phyloP scores from a whole-genome alignment of 2,329 filamentous ascomycete genomes.

The Massarina eburnea region DNA sequence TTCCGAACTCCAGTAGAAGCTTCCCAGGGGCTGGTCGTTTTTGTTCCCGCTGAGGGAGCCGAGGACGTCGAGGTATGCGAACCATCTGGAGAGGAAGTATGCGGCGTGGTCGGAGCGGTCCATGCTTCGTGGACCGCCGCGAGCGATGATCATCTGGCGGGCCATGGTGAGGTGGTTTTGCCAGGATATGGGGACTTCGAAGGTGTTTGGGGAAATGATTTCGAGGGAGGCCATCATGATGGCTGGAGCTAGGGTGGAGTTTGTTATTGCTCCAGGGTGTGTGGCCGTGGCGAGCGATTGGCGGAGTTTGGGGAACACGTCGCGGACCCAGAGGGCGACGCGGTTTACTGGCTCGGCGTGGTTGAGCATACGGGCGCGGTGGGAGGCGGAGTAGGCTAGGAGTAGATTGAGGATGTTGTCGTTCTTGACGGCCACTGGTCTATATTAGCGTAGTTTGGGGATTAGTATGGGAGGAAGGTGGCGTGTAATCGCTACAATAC shows the following conservation, averaged over 20 bases:
- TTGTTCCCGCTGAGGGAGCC: constrained; percentile 67
- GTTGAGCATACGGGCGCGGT: constrained; percentile 72
- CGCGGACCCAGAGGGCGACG: constrained; percentile 77
- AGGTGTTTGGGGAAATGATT: constrained; percentile 79
- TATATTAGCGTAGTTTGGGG: constrained; percentile 24
- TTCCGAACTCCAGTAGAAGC: constrained; percentile 44
- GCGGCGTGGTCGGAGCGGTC: constrained; percentile 56
- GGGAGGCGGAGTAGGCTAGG: constrained; percentile 81
- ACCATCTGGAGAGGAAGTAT: constrained; percentile 79
- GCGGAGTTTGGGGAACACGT: constrained; percentile 74
- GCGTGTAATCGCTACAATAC: not conserved
- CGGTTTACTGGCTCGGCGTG: constrained; percentile 74
- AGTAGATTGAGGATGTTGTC: constrained; percentile 74
- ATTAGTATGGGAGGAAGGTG: too few relatives aligned
- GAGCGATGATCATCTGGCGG: constrained; percentile 70
- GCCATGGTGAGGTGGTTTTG: constrained; percentile 76
- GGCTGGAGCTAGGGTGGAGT: constrained; percentile 74
- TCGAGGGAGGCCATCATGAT: constrained; percentile 85
- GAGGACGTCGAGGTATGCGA: constrained; percentile 79
- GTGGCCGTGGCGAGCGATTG: constrained; percentile 60
- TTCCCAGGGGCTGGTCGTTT: constrained; percentile 46
- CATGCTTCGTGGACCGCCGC: constrained; percentile 61
- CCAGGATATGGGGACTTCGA: constrained; percentile 74
- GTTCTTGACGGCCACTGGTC: constrained; percentile 65
- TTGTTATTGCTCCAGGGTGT: constrained; percentile 62